Base-by-base conservation (phyloP, 257 asterid species). In the Linderniella brevidens region DNA sequence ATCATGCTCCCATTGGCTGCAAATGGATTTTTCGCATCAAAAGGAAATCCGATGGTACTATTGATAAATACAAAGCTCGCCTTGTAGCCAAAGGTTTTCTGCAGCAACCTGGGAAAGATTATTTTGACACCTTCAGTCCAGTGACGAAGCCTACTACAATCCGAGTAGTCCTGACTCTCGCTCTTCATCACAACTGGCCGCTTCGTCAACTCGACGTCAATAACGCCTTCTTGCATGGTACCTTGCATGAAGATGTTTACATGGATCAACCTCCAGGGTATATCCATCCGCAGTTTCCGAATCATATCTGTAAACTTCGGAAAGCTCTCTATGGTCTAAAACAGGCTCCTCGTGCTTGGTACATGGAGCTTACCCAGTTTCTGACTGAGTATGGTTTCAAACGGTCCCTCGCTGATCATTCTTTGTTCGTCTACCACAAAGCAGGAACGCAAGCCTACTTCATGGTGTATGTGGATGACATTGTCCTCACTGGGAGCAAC, bases 11-110 rank as follows among this genome's bases (percentile, higher is more conserved):
- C 15, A 8, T 53, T 13, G 49, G 41, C 0, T 53, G 58, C 41
- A 53, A 19, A 15, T 53, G 37, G 36, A 13, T 48, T 0, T 57
- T 57, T 19, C 19, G 55, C 7, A 41, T 47, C 8, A 54, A 54
- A 32, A 2, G 51, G 4, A n/a, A n/a, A 5, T 8, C 41, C n/a
- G 48, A 57, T 38, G 49, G 52, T 1, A 13, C 48, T 9, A 19
- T 57, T 18, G 41, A 37, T 12, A 36, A 48, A 16, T 39, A n/a
- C n/a, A n/a, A n/a, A n/a, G 52, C 52, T 8, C 52, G 59, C 10
- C 29, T 55, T 2, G 59, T 55, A 8, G 37, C 35, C 8, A 43
- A 44, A 9, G 59, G 59, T 12, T 43, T 43, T 13, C 18, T 43
- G 17, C 48, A 43, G 17, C 16, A 0, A 8, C 48, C 48, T 11